These are phyloP conservation scores for Venturia asperata DNA, from an alignment of 2,329 filamentous ascomycete genomes.

Conservation along the genomic window DNA sequence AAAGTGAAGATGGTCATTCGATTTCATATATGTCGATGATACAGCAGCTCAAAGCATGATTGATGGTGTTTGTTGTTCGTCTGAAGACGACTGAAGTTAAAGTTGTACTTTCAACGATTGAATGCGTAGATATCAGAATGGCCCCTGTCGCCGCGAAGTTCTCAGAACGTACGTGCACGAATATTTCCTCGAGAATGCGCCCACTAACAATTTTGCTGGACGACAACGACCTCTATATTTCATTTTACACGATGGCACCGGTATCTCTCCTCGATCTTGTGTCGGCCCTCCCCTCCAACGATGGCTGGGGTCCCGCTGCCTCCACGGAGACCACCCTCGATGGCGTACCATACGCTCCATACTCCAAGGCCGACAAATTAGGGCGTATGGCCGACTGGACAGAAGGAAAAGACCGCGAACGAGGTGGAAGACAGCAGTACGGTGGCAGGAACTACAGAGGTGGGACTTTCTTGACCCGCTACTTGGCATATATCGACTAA, in stretches of 20 bases:
- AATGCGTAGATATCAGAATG: neutral
- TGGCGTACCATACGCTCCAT: constrained; percentile 94
- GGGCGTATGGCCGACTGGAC: constrained; percentile 99
- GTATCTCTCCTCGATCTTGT: constrained; percentile 43
- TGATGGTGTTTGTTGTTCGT: neutral
- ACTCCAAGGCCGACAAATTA: constrained; percentile 97
- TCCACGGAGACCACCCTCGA: constrained; percentile 82
- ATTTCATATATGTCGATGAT: no score
- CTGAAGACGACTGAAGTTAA: neutral
- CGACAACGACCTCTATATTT: constrained; percentile 3
- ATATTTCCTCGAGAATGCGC: neutral
- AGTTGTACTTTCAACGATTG: neutral
- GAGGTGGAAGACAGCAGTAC: constrained; percentile 80
- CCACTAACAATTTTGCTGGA: neutral
- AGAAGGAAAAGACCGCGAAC: constrained; percentile 73
- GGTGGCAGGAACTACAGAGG: constrained; percentile 82
- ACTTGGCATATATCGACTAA: neutral
- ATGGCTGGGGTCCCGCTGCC: constrained; percentile 73
- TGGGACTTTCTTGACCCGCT: constrained; percentile 32
- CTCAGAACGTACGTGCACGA: constrained; percentile 4
- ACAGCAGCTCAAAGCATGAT: neutral
- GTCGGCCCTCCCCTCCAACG: constrained; percentile 38
- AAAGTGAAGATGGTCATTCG: neutral
- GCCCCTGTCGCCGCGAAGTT: neutral
- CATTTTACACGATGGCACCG: constrained; percentile 36